These are phyloP conservation scores for Pseudocercospora fuligena DNA, from an alignment of 2,329 filamentous ascomycete genomes.

Conservation along the genomic window DNA sequence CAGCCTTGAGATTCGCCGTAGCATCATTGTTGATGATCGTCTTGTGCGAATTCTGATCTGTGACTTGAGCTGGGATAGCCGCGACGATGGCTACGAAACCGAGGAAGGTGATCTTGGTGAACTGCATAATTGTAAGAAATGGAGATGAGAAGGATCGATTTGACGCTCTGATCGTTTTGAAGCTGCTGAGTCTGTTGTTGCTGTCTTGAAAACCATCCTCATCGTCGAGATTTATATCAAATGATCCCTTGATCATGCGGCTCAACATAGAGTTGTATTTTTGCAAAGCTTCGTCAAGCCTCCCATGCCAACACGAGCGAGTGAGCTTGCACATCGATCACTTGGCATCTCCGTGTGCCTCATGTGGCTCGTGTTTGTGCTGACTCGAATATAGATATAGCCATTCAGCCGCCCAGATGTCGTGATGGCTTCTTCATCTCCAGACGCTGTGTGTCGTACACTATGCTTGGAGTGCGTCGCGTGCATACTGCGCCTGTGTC, in stretches of 20 bases:
- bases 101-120: not conserved
- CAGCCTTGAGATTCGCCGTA: not conserved
- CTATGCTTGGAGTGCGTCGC: not conserved
- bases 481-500: not conserved
- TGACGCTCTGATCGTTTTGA: too few relatives aligned
- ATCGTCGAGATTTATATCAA: not conserved
- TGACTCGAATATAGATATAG: not conserved
- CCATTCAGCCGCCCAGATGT: not conserved
- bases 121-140: too few relatives aligned
- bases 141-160: too few relatives aligned
- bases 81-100: not conserved
- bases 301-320: not conserved
- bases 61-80: not conserved
- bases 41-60: not conserved
- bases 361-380: conserved; percentile 2
- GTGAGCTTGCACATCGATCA: not conserved
- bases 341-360: not conserved
- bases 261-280: conserved; percentile 4
- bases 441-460: not conserved
- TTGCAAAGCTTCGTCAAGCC: not conserved
- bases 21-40: not conserved
- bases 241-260: not conserved
- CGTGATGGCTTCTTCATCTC: not conserved
- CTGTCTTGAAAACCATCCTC: not conserved
- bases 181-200: not conserved